Evolutionary conservation across 139 green algal genomes (phyloP).

Genomic region (Chlamydomonas incerta): DNA sequence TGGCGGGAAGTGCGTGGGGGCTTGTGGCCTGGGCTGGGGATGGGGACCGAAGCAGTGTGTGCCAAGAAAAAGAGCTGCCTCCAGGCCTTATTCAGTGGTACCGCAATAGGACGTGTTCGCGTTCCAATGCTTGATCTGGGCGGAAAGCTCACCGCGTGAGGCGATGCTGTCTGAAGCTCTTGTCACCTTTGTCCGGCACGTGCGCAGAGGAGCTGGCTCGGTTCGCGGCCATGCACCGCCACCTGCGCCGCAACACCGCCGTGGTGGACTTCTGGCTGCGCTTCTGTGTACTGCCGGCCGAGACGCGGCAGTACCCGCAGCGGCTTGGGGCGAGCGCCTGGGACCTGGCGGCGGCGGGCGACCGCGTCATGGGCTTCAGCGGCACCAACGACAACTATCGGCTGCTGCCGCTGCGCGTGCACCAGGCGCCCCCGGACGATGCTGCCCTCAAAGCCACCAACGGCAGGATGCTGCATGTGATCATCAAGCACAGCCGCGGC

Average conservation of each 20-base stretch:
- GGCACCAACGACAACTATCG: slow-evolving; percentile 72
- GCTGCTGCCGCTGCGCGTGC: slow-evolving; percentile 65
- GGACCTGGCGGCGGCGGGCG: slow-evolving; percentile 55
- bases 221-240: slow-evolving; percentile 42
- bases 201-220: slow-evolving; percentile 11
- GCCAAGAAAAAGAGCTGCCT: too few relatives aligned
- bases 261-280: slow-evolving; percentile 64
- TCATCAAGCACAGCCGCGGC: slow-evolving; percentile 49
- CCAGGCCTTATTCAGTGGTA: too few relatives aligned
- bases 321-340: slow-evolving; percentile 56
- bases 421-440: slow-evolving; percentile 3
- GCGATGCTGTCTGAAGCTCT: too few relatives aligned
- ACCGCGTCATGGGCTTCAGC: slow-evolving; percentile 51
- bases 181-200: background rate
- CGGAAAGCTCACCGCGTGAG: too few relatives aligned
- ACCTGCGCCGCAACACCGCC: slow-evolving; percentile 62
- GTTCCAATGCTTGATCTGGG: too few relatives aligned
- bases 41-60: too few relatives aligned
- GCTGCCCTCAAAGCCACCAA: slow-evolving; percentile 56
- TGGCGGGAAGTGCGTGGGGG: slow-evolving; percentile 16
- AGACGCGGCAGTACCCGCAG: slow-evolving; percentile 59
- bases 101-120: too few relatives aligned
- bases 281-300: slow-evolving; percentile 47
- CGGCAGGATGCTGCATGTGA: slow-evolving; percentile 66
- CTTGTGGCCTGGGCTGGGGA: too few relatives aligned